phyloP scores from a whole-genome alignment of 2,329 filamentous ascomycete genomes.

The Acarospora socialis region DNA sequence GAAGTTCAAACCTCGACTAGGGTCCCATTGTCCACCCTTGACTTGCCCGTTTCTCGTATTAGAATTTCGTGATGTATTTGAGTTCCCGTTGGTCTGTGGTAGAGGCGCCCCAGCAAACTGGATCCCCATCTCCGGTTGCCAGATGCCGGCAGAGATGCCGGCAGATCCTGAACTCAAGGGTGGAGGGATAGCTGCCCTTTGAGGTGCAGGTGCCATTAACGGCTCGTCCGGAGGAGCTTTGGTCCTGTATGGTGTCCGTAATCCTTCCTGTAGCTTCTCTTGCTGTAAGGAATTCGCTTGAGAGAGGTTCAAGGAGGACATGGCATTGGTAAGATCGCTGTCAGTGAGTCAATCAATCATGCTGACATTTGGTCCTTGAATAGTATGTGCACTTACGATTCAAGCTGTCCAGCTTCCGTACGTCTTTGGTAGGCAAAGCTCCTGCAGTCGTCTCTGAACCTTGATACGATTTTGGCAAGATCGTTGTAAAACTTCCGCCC shows the following conservation, averaged over 20 bases:
- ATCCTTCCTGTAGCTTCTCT: constrained; percentile 21
- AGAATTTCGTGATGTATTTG: constrained; percentile 14
- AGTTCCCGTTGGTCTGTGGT: constrained; percentile 13
- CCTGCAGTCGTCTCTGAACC: constrained; percentile 68
- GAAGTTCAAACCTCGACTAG: constrained; percentile 44
- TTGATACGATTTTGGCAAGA: constrained; percentile 69
- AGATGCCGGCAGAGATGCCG: constrained; percentile 42
- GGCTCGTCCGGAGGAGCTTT: constrained; percentile 17
- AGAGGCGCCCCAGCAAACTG: constrained; percentile 46
- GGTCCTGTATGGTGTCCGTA: constrained; percentile 9
- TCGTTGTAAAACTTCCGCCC: constrained; percentile 97
- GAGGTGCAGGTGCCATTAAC: constrained; percentile 34
- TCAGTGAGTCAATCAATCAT: neutral
- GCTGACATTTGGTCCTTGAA: constrained; percentile 2
- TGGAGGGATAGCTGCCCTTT: constrained; percentile 34
- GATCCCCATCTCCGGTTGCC: constrained; percentile 71
- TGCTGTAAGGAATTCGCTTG: constrained; percentile 30
- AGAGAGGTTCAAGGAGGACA: constrained; percentile 41
- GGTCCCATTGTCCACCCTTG: constrained; percentile 42
- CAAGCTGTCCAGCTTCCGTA: constrained; percentile 64
- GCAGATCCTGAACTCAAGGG: constrained; percentile 35
- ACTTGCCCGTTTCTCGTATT: constrained; percentile 10
- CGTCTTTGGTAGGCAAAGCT: constrained; percentile 69
- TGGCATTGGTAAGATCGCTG: constrained; percentile 45
- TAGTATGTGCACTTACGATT: constrained; percentile 43